phyloP scores from a whole-genome alignment of 139 green algal species.

The Tetradesmus obliquus region DNA sequence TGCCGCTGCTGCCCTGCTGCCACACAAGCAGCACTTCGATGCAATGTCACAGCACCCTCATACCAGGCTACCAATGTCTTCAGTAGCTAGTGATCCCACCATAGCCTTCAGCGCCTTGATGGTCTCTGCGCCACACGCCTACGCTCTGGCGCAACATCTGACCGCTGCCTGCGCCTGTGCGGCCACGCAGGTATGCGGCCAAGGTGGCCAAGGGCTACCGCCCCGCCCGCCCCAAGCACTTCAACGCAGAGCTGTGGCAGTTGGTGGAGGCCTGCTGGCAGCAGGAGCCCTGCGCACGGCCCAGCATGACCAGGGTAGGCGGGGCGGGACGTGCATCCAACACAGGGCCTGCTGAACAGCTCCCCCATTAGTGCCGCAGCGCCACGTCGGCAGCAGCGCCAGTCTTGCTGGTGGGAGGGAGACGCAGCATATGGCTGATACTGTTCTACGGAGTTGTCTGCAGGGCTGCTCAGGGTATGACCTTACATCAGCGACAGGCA shows the following conservation, averaged over 20 bases:
- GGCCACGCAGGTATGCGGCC: not conserved
- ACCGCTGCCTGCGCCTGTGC: not conserved
- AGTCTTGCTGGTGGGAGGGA: too few relatives aligned
- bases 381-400: too few relatives aligned
- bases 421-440: too few relatives aligned
- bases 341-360: too few relatives aligned
- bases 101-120: too few relatives aligned
- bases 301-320: conserved; percentile 16
- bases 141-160: not conserved
- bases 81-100: not conserved
- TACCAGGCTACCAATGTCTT: not conserved
- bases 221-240: not conserved
- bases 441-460: too few relatives aligned
- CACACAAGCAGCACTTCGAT: not conserved
- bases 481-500: too few relatives aligned
- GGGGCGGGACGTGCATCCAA: too few relatives aligned
- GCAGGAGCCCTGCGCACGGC: conserved; percentile 27
- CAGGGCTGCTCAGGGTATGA: too few relatives aligned
- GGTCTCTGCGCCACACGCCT: too few relatives aligned
- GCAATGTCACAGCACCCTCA: not conserved
- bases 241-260: conserved; percentile 12
- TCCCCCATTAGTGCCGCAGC: too few relatives aligned
- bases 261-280: conserved; percentile 46
- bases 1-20: not conserved
- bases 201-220: conserved; percentile 26